Percentiles rank a stretch among this genome's conserved stretches.
Evolutionary conservation across 2,329 filamentous ascomycete species (phyloP).

Genomic region (Penicillium sp.): DNA sequence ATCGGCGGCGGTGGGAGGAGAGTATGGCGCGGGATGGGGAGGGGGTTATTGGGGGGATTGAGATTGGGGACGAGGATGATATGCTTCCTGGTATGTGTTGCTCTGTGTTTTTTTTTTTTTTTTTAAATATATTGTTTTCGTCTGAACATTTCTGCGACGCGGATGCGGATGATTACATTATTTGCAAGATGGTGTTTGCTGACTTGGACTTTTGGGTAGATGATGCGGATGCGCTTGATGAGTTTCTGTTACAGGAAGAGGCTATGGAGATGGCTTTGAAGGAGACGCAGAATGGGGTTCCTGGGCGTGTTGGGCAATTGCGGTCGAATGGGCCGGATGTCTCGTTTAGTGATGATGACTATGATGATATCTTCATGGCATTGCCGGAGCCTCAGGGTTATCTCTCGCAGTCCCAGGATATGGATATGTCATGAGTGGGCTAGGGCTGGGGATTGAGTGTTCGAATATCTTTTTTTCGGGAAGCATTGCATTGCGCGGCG

Average conservation of each 20-base stretch:
- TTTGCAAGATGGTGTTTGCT: not conserved
- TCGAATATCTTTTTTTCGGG: not conserved
- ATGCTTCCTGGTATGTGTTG: constrained; percentile 27
- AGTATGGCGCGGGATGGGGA: constrained; percentile 37
- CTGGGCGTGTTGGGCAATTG: not conserved
- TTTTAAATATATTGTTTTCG: not conserved
- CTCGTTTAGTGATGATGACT: constrained; percentile 56
- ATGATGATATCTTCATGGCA: constrained; percentile 65
- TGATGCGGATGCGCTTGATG: constrained; percentile 36
- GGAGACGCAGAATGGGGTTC: constrained; percentile 15
- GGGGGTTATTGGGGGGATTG: constrained; percentile 17
- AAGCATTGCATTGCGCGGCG: constrained; percentile 19
- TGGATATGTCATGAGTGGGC: constrained; percentile 40
- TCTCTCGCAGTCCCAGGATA: constrained; percentile 28
- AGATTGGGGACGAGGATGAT: constrained; percentile 25
- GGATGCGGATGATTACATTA: no score
- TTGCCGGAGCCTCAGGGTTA: constrained; percentile 49
- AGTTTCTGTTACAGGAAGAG: constrained; percentile 38
- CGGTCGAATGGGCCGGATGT: constrained; percentile 11
- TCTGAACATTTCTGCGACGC: not conserved
- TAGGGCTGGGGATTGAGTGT: constrained; percentile 7
- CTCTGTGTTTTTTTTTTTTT: no score
- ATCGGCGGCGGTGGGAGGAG: constrained; percentile 42
- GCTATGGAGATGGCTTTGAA: constrained; percentile 34
- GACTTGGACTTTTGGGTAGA: constrained; percentile 10